Evolutionary conservation across 2,329 filamentous ascomycete genomes (phyloP), one percentile per base, ranked within the genome.

Genomic region (Penicillium sp.): DNA sequence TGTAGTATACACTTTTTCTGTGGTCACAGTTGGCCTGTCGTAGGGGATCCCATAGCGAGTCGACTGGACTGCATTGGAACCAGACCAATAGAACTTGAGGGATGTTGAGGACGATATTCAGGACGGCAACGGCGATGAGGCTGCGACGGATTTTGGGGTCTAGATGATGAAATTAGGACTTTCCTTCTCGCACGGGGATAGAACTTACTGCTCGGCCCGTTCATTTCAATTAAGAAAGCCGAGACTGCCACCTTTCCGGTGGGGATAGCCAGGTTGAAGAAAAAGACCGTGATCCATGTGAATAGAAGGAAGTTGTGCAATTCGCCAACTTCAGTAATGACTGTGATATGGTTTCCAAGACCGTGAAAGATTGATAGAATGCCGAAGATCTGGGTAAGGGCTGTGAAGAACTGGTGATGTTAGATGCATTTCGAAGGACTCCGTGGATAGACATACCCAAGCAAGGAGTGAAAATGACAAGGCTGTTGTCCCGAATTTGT

Each of bases 221-320:
- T 64, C 56, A 64, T 60, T 26, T 64, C 61, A 43, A 64, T 56
- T 46, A 64, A 49, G 37, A 64, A 64, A 14, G 58, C 59, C 25
- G 57, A 50, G 4, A 64, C 61, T 3, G 61, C 61, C 7, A 64
- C 59, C 33, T 64, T 64, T 23, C 61, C 61, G 29, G 59, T 60
- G 2, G 61, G 61, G 48, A 64, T 64, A 2, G 59, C 61, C 15
- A 64, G 35, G 42, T 64, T 64, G 49, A 64, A 64, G 41, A 64
- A 64, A 23, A 64, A 64, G 4, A 64, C 61, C 20, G 61, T 64
- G 18, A 62, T 53, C 61, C 61, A 64, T 22, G 61, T 64, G 35
- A 55, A 64, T 15, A 62, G 53, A 31, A 64, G 58, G 47, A 64
- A 64, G 35, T 64, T 59, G 40, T 54, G 54, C 22, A 62, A 33